Evolutionary conservation across 768 basidiomycete genomes (phyloP).

Genomic region (Naematelia encephala): DNA sequence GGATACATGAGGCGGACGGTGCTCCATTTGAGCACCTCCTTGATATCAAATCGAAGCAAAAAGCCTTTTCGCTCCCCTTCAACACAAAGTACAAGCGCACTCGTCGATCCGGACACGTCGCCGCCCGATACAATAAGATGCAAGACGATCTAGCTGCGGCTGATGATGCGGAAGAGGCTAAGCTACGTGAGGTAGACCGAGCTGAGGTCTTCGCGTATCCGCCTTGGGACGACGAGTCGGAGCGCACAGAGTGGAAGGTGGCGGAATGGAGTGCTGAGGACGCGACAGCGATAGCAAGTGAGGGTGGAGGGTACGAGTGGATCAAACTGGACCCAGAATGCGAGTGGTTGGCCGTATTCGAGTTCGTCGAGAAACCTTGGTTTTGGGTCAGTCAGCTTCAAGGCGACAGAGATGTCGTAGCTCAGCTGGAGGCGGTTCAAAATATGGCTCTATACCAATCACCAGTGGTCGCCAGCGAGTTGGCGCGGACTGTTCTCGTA

Average conservation of each 20-base stretch:
- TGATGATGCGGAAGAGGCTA: conserved; percentile 28
- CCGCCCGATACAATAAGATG: conserved; percentile 37
- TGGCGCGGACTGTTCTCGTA: conserved; percentile 90
- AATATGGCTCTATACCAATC: conserved; percentile 60
- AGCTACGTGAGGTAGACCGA: conserved; percentile 24
- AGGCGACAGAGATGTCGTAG: conserved; percentile 91
- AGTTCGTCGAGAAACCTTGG: conserved; percentile 75
- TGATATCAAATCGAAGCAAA: conserved; percentile 79
- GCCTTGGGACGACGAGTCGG: conserved; percentile 85
- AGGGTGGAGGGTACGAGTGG: conserved; percentile 86
- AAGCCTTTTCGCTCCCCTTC: conserved; percentile 96
- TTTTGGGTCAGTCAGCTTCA: conserved; percentile 97
- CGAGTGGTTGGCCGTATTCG: conserved; percentile 93
- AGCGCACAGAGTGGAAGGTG: conserved; percentile 71
- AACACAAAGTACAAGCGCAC: conserved; percentile 56
- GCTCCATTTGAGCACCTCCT: conserved; percentile 98
- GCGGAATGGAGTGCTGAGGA: conserved; percentile 98
- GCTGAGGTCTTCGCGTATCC: conserved; percentile 75
- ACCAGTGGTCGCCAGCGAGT: conserved; percentile 58
- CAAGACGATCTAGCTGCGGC: conserved; percentile 29
- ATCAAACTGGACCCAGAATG: conserved; percentile 98
- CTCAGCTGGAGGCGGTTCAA: conserved; percentile 93
- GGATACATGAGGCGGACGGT: conserved; percentile 98
- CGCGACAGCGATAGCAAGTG: conserved; percentile 85
- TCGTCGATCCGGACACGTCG: conserved; percentile 34